Evolutionary conservation across 371 early-diverging fungal species (phyloP).

Genomic region (Umbelopsis sp.): DNA sequence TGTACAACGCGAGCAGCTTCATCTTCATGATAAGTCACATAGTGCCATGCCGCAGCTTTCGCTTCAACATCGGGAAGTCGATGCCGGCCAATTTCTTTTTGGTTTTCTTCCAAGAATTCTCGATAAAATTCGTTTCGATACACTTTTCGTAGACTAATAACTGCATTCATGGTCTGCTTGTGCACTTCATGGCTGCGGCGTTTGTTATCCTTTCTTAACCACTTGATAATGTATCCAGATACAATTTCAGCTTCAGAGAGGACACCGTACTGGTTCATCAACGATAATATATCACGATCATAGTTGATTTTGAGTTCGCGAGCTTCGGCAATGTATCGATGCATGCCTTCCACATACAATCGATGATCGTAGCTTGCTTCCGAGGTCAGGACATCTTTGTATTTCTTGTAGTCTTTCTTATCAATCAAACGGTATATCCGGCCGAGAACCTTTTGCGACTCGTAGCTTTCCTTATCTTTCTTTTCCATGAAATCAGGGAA

Average conservation of each 20-base stretch:
- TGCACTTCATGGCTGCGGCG: slow-evolving; percentile 53
- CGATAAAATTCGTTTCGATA: slow-evolving; percentile 51
- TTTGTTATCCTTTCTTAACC: slow-evolving; percentile 37
- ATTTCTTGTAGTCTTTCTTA: slow-evolving; percentile 41
- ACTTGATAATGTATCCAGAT: slow-evolving; percentile 50
- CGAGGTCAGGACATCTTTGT: slow-evolving; percentile 27
- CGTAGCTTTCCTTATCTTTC: slow-evolving; percentile 55
- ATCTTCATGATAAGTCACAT: slow-evolving; percentile 62
- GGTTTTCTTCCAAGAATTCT: slow-evolving; percentile 37
- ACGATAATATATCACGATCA: slow-evolving; percentile 52
- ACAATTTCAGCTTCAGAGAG: slow-evolving; percentile 54
- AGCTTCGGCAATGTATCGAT: slow-evolving; percentile 61
- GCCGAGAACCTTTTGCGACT: slow-evolving; percentile 65
- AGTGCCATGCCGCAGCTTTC: slow-evolving; percentile 82
- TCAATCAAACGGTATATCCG: slow-evolving; percentile 62
- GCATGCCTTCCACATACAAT: slow-evolving; percentile 56
- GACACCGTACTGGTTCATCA: slow-evolving; percentile 75
- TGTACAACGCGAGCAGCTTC: slow-evolving; percentile 21
- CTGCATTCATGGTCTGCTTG: slow-evolving; percentile 44
- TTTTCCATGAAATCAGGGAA: slow-evolving; percentile 90
- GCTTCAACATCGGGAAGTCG: slow-evolving; percentile 33
- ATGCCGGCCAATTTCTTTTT: slow-evolving; percentile 22
- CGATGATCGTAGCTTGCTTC: slow-evolving; percentile 46
- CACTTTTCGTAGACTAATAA: slow-evolving; percentile 36
- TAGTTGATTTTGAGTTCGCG: slow-evolving; percentile 41